Conservation (phyloP, 2,329 filamentous ascomycete genomes). For the Xylogone sp. region DNA sequence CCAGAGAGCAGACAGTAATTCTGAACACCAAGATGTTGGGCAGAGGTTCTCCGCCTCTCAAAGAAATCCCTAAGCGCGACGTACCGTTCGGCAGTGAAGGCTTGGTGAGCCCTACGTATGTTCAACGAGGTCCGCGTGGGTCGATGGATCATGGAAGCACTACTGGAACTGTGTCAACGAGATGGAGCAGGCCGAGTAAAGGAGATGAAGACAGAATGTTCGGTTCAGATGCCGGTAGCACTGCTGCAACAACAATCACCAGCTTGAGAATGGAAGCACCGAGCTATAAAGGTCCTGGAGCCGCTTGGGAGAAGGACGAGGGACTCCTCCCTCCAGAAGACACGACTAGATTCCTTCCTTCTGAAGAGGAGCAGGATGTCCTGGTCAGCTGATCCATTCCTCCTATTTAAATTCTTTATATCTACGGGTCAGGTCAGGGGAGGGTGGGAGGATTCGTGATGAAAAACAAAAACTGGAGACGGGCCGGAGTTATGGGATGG, state of each 20-base stretch:
- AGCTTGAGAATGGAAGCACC: conserved; percentile 34
- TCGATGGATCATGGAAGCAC: conserved; percentile 2
- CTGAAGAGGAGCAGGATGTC: conserved; percentile 28
- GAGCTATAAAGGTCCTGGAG: conserved; percentile 46
- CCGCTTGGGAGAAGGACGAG: conserved; percentile 50
- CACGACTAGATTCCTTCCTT: conserved; percentile 15
- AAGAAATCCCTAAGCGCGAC: conserved; percentile 43
- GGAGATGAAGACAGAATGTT: neutral
- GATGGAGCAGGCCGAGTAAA: neutral
- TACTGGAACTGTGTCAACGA: neutral
- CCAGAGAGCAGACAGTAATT: conserved; percentile 60
- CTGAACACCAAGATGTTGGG: conserved; percentile 49
- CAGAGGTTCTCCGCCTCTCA: conserved; percentile 22
- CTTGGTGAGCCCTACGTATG: conserved; percentile 40
- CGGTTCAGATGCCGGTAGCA: conserved; percentile 3
- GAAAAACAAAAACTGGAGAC: neutral
- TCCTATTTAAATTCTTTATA: neutral
- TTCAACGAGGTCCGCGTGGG: conserved; percentile 31
- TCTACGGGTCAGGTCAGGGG: neutral
- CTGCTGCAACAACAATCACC: conserved; percentile 12
- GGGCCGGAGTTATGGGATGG: neutral
- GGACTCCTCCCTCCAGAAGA: conserved; percentile 34
- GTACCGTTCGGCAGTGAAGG: conserved; percentile 52
- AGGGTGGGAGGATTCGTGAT: neutral
- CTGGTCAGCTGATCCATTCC: conserved; percentile 7